These are phyloP conservation scores for Sextonia rubra DNA, from an alignment of 164 flowering plant species.

Conservation along the genomic window DNA sequence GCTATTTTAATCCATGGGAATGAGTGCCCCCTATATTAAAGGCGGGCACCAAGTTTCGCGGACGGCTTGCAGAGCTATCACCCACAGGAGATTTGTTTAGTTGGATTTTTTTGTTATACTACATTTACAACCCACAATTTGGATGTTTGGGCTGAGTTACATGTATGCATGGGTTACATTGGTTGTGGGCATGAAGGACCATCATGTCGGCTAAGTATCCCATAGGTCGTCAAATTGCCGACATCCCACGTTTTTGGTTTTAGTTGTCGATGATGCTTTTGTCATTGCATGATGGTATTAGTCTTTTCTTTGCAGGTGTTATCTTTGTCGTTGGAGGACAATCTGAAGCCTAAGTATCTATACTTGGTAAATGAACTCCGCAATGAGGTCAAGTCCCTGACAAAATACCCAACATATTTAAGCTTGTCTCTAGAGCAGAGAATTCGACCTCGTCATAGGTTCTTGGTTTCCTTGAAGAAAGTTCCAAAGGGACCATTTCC, in stretches of 20 bases:
- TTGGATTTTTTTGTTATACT: too few relatives aligned
- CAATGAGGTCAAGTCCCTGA: constrained; percentile 75
- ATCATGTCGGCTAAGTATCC: not conserved
- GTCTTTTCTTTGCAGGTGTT: constrained; percentile 54
- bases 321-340: constrained; percentile 82
- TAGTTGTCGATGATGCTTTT: not conserved
- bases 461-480: constrained; percentile 79
- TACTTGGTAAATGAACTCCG: constrained; percentile 82
- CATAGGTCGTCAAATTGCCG: not conserved
- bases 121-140: not conserved
- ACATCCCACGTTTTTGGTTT: too few relatives aligned
- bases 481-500: constrained; percentile 96
- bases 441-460: constrained; percentile 93
- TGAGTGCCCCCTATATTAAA: too few relatives aligned
- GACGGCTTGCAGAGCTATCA: too few relatives aligned
- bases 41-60: too few relatives aligned
- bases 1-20: too few relatives aligned
- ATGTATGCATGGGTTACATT: not conserved
- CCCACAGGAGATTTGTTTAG: too few relatives aligned
- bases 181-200: not conserved
- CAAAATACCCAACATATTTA: constrained; percentile 85
- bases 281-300: not conserved
- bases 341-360: constrained; percentile 82
- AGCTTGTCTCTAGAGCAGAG: constrained; percentile 93
- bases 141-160: not conserved